Evolutionary conservation across 2,329 filamentous ascomycete species (phyloP).

Genomic region (Pestalotiopsis sp.): DNA sequence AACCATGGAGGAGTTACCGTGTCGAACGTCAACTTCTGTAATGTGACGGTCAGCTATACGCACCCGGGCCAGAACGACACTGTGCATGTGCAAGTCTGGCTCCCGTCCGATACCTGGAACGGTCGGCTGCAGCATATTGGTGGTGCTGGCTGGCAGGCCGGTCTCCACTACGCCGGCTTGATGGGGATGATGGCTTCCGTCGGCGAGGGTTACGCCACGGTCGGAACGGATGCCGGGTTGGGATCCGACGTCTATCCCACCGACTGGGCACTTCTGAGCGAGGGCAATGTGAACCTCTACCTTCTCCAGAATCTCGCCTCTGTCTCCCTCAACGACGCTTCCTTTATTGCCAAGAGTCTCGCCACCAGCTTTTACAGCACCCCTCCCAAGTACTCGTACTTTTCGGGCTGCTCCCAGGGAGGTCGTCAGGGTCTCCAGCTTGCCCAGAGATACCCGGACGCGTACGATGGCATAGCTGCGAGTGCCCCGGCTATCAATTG

Average conservation of each 20-base stretch:
- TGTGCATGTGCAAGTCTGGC: not conserved
- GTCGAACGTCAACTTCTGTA: not conserved
- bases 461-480: slow-evolving; percentile 57
- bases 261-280: not conserved
- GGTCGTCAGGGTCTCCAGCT: slow-evolving; percentile 58
- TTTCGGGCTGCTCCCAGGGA: slow-evolving; percentile 51
- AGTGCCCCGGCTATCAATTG: slow-evolving; percentile 43
- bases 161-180: slow-evolving; percentile 20
- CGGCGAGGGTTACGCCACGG: slow-evolving; percentile 28
- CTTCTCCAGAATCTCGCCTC: not conserved
- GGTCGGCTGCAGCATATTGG: slow-evolving; percentile 31
- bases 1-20: not conserved
- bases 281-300: not conserved
- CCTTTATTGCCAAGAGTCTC: not conserved
- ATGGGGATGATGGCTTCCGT: slow-evolving; percentile 22
- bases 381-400: slow-evolving; percentile 49
- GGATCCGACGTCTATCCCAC: slow-evolving; percentile 7
- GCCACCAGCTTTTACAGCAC: slow-evolving; percentile 37
- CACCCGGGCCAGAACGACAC: slow-evolving; percentile 1
- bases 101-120: slow-evolving; percentile 28
- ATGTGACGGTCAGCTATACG: slow-evolving; percentile 2
- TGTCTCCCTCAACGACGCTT: slow-evolving; percentile 8
- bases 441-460: slow-evolving; percentile 52
- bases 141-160: slow-evolving; percentile 32
- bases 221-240: slow-evolving; percentile 28